Evolutionary conservation across 495 filamentous ascomycete genomes (phyloP), one percentile per base, ranked within the genome.

Genomic region (Amorphotheca resinae): DNA sequence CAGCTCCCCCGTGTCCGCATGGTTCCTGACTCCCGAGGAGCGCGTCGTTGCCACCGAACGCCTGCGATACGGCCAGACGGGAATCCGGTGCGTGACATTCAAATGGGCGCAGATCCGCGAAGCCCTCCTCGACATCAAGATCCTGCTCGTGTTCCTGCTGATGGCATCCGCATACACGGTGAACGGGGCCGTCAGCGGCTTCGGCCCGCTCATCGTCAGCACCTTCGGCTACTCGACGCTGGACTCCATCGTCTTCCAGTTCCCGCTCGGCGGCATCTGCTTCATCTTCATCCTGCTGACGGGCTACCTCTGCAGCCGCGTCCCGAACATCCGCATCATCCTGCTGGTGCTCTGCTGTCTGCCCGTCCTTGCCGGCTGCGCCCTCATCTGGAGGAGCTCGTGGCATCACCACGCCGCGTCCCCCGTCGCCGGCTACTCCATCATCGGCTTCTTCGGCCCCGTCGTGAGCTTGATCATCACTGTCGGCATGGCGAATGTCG

Each of bases 131-230:
- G 79, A 83, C 48, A 61, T 72, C 33, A 83, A 82, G 51, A 58
- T 77, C 4, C 79, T 76, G 58, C 66, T 81, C 9, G 70, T 82
- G 36, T 74, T 73, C 22, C 46, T 73, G 14, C 65, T 81, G 49
- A 80, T 76, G 45, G 63, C 73, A 0, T 69, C 74, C 5, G 67
- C 66, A 18, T 83, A 84, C 50, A 82, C 77, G 0, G 73, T 85
- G 45, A 84, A 85, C 48, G 80, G 81, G 15, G 80, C 79, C 3
- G 75, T 84, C n/a, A 71, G 69, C n/a, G 80, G 80, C 0, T 85
- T 85, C 52, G 80, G 82, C 0, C 80, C 80, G 2, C 58, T 85
- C 3, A 84, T 86, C 45, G 80, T 87, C 2, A 73, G 68, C 1
- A 86, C 79, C 0, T 86, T 85, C 48, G 82, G 81, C 42, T 87